Evolutionary conservation across 2,329 filamentous ascomycete genomes (phyloP), one percentile per base, ranked within the genome.

Genomic region (Talaromyces sp.): DNA sequence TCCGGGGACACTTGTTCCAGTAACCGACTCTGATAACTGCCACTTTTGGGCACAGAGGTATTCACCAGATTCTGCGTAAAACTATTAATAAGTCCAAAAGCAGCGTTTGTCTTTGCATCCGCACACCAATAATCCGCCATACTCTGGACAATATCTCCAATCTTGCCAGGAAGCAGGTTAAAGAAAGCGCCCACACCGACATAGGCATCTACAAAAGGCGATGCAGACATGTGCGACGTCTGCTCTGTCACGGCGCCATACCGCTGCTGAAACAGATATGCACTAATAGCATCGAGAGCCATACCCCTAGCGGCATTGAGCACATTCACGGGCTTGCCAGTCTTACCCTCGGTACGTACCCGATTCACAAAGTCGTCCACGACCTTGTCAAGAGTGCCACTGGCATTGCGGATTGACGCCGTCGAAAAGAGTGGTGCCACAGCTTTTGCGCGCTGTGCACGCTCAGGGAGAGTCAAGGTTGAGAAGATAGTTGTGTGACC

Each of bases 161-260:
- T 70, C 13, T 67, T 71, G 27, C 76, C 80, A 1, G 82, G 82
- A 43, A 62, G 15, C 1, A 86, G 70, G 68, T 85, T 85, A 71
- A 84, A 86, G 70, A 86, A 85, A 3, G 83, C 76, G 0, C 84
- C 83, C 6, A 86, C 81, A 4, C 81, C 83, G 2, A 86, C 84
- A 68, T 85, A 84, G 2, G 81, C 77, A 70, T 86, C 82, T 13
- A 87, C 84, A 69, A 86, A 86, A 0, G 76, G 72, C 54, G 78
- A 77, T n/a, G 82, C 77, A 64, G 79, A 78, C 67, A 84, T 67
- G 68, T 71, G 59, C 43, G 69, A 68, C 7, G 75, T 70, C 19
- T 71, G 72, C 69, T 83, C 82, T 1, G 73, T 70, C 3, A 82
- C 71, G 1, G 80, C 83, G 11, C 83, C 80, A 70, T 86, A 88